Evolutionary conservation across 2,329 filamentous ascomycete genomes (phyloP).

Genomic region (Sarocladiaceae sp.): DNA sequence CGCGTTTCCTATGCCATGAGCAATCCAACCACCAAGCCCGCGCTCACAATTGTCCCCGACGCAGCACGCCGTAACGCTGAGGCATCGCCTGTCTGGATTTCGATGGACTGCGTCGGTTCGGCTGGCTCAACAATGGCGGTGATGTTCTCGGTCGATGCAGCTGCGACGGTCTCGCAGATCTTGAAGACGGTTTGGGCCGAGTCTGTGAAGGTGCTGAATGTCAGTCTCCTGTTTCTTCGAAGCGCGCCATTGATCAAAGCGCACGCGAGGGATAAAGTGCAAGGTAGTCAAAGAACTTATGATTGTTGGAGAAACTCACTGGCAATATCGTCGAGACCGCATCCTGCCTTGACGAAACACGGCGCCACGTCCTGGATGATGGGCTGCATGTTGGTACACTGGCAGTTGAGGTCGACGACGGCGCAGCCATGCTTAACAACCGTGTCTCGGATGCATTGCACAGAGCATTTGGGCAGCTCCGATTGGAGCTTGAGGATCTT

Average conservation of each 20-base stretch:
- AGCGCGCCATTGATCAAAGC: too few relatives aligned
- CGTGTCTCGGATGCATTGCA: constrained; percentile 27
- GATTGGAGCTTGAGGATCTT: constrained; percentile 12
- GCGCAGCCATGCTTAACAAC: constrained; percentile 26
- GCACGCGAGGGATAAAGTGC: not conserved
- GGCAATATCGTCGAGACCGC: constrained; percentile 25
- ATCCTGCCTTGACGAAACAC: constrained; percentile 29
- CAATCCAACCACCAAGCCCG: too few relatives aligned
- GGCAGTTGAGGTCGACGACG: constrained; percentile 28
- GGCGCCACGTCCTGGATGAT: constrained; percentile 27
- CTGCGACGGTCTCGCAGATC: constrained; percentile 1
- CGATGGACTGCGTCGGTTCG: too few relatives aligned
- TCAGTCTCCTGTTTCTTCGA: not conserved
- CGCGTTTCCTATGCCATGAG: too few relatives aligned
- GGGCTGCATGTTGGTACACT: constrained; percentile 28
- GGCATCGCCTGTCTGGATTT: too few relatives aligned
- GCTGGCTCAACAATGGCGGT: too few relatives aligned
- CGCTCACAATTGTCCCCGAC: too few relatives aligned
- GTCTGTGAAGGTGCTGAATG: not conserved
- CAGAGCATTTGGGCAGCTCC: constrained; percentile 31
- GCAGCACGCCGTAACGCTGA: too few relatives aligned
- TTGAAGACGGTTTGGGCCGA: not conserved
- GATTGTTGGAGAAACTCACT: too few relatives aligned
- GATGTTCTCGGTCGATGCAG: not conserved
- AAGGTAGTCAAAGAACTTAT: too few relatives aligned